Evolutionary conservation across 768 basidiomycete genomes (phyloP).

Genomic region (Leccinum variicolor): DNA sequence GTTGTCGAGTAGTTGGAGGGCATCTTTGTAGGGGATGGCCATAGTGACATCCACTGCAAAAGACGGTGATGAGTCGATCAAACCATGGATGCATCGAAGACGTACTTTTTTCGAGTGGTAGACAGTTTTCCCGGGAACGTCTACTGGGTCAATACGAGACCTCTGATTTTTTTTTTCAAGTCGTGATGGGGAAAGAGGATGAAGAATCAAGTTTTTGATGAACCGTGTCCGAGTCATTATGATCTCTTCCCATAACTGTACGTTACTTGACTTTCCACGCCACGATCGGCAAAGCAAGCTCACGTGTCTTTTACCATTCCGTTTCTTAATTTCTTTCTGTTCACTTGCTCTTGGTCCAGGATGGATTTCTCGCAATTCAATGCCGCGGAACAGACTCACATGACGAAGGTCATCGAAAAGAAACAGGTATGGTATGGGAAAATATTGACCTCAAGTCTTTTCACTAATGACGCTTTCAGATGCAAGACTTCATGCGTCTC

Average conservation of each 20-base stretch:
- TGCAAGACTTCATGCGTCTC: slow-evolving; percentile 97
- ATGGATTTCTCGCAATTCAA: slow-evolving; percentile 96
- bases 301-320: slow-evolving; percentile 5
- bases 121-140: not conserved
- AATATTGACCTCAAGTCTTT: not conserved
- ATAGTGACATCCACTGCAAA: slow-evolving; percentile 46
- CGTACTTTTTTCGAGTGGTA: slow-evolving; percentile 18
- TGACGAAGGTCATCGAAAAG: slow-evolving; percentile 92
- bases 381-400: slow-evolving; percentile 91
- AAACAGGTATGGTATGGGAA: slow-evolving; percentile 73
- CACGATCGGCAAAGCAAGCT: slow-evolving; percentile 6
- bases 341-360: slow-evolving; percentile 9
- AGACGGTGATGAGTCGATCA: slow-evolving; percentile 1
- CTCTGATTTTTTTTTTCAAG: not conserved
- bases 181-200: not conserved
- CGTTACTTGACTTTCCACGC: not conserved
- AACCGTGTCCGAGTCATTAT: not conserved
- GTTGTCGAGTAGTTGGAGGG: slow-evolving; percentile 80
- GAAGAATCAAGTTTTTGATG: not conserved
- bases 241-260: not conserved
- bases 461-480: slow-evolving; percentile 44
- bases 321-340: not conserved
- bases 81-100: not conserved
- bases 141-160: slow-evolving; percentile 12
- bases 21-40: slow-evolving; percentile 76